phyloP scores from a whole-genome alignment of 768 basidiomycete species.

The Dentipellis sp. region DNA sequence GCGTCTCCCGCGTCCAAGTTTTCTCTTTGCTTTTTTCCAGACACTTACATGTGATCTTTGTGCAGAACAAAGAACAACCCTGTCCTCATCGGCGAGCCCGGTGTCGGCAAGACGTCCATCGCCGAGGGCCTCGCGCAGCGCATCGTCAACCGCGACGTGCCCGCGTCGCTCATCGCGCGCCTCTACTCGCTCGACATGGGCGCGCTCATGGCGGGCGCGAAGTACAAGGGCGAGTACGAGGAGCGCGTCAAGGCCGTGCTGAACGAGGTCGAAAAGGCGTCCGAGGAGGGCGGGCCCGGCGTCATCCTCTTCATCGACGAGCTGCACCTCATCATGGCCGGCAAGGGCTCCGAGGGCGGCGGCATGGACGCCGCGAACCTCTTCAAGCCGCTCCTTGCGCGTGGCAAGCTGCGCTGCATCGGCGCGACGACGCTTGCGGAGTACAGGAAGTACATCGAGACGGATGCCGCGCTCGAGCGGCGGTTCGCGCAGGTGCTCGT shows the following conservation, averaged over 20 bases:
- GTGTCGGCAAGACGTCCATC: constrained; percentile 94
- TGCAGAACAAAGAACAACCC: constrained; percentile 91
- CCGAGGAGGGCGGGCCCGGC: constrained; percentile 55
- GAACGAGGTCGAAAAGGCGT: constrained; percentile 86
- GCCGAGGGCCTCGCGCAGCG: constrained; percentile 94
- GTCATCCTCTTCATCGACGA: constrained; percentile 96
- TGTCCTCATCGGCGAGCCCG: constrained; percentile 91
- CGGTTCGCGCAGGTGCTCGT: constrained; percentile 91
- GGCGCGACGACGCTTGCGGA: constrained; percentile 91
- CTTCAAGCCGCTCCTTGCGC: constrained; percentile 86
- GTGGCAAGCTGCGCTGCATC: constrained; percentile 70
- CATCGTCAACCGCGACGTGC: constrained; percentile 90
- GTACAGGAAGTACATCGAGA: constrained; percentile 90
- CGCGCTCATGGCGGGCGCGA: constrained; percentile 87
- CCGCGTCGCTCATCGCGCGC: constrained; percentile 59
- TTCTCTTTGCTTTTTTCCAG: neutral
- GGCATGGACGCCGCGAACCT: constrained; percentile 94
- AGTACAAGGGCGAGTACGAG: constrained; percentile 95
- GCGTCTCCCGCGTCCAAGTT: neutral
- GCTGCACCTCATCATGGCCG: constrained; percentile 89
- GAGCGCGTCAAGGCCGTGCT: constrained; percentile 91
- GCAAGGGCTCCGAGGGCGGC: constrained; percentile 69
- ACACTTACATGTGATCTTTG: constrained; percentile 8
- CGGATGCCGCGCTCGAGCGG: constrained; percentile 83
- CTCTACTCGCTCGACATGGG: constrained; percentile 91